A percentile compares a stretch with the other conserved stretches of the same genome.
phyloP scores from a whole-genome alignment of 805 yeast species.

The Yarrowia porcina region DNA sequence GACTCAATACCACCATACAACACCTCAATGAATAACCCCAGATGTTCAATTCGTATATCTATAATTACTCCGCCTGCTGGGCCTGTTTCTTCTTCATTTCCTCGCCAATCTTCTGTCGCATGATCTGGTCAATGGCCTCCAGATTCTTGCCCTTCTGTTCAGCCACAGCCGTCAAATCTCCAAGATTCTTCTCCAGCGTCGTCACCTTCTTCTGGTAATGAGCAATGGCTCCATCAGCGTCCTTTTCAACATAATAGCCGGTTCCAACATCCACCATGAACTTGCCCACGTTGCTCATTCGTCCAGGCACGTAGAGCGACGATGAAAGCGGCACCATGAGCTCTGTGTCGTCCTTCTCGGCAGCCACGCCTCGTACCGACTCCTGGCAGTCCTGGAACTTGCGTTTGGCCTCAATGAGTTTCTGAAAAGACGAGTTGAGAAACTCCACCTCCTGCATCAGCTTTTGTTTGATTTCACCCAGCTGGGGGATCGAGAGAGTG shows the following conservation, averaged over 20 bases:
- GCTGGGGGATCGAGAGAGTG: conserved; percentile 75
- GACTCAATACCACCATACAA: too few relatives aligned
- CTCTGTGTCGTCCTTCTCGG: conserved; percentile 39
- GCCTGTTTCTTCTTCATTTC: conserved; percentile 25
- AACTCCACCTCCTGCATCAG: conserved; percentile 84
- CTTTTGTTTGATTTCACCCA: conserved; percentile 75
- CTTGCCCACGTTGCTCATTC: conserved; percentile 56
- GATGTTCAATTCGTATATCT: not conserved
- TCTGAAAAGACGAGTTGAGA: conserved; percentile 76
- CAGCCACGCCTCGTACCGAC: conserved; percentile 57
- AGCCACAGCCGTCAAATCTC: conserved; percentile 69
- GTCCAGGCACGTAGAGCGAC: conserved; percentile 87
- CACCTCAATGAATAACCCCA: too few relatives aligned
- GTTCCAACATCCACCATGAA: conserved; percentile 95
- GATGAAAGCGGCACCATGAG: conserved; percentile 84
- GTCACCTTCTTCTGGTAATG: conserved; percentile 72
- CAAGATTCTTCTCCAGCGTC: conserved; percentile 69
- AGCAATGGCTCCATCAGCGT: conserved; percentile 57
- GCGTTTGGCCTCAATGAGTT: conserved; percentile 74
- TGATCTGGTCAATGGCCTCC: conserved; percentile 52
- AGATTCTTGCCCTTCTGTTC: conserved; percentile 67
- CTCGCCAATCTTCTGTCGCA: conserved; percentile 18
- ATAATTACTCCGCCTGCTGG: not conserved
- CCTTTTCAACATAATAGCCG: conserved; percentile 88
- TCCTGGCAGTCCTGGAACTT: conserved; percentile 78